A percentile compares a stretch with the other conserved stretches of the same genome.
phyloP scores from a whole-genome alignment of 2,329 filamentous ascomycete species.

The Sporothrix euskadiensis region DNA sequence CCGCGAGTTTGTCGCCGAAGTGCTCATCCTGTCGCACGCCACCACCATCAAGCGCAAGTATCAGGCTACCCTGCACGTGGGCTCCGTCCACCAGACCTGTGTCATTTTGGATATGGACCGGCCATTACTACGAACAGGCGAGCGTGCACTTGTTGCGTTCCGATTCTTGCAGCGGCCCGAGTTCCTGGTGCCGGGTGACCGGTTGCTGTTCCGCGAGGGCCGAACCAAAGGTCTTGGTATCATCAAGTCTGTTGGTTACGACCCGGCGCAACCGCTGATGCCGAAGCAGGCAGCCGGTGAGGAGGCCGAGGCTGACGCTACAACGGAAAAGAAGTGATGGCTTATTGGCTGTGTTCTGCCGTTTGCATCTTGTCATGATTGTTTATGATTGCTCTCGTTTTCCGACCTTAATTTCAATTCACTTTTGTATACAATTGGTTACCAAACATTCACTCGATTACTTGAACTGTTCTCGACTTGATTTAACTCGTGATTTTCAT shows the following conservation, averaged over 20 bases:
- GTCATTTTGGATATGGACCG: constrained; percentile 96
- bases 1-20: constrained; percentile 77
- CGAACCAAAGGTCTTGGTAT: constrained; percentile 94
- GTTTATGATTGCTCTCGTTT: neutral
- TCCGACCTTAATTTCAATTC: no score
- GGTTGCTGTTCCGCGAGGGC: constrained; percentile 90
- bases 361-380: neutral
- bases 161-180: constrained; percentile 92
- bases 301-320: neutral
- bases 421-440: no score
- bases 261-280: constrained; percentile 56
- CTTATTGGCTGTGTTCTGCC: neutral
- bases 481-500: no score
- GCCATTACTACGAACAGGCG: constrained; percentile 91
- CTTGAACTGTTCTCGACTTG: no score
- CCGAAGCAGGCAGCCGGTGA: constrained; percentile 15
- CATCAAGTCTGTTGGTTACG: constrained; percentile 88
- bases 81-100: constrained; percentile 91
- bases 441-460: no score
- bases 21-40: constrained; percentile 90
- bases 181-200: constrained; percentile 83
- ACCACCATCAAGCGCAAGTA: constrained; percentile 97
- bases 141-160: constrained; percentile 92
- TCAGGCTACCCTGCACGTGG: constrained; percentile 97
- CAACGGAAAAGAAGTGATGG: neutral